phyloP scores from a whole-genome alignment of 345 rosid genomes.

The Noccaea caerulescens region DNA sequence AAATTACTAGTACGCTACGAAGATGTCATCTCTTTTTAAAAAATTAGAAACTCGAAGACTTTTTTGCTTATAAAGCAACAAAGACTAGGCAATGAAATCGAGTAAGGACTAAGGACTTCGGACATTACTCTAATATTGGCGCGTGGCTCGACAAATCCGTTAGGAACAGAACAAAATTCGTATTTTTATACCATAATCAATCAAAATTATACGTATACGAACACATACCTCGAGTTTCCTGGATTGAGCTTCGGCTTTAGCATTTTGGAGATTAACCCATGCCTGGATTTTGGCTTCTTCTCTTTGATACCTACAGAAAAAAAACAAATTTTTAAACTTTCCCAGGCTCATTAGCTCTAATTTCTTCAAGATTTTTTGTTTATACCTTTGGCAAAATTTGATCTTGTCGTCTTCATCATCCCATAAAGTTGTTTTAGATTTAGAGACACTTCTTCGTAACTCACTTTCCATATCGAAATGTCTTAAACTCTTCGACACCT shows the following conservation, averaged over 20 bases:
- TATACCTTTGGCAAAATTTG: conserved; percentile 82
- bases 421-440: conserved; percentile 71
- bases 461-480: conserved; percentile 66
- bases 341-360: background rate
- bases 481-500: conserved; percentile 81
- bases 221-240: conserved; percentile 72
- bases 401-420: conserved; percentile 79
- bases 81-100: conserved; percentile 57
- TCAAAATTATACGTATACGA: background rate
- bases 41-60: conserved; percentile 50
- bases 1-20: conserved; percentile 36
- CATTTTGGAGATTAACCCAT: conserved; percentile 90
- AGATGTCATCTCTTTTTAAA: conserved; percentile 36
- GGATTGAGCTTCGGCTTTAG: conserved; percentile 97
- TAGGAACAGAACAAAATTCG: conserved; percentile 23
- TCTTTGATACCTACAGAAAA: conserved; percentile 63
- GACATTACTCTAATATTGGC: conserved; percentile 32
- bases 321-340: conserved; percentile 1
- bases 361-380: conserved; percentile 4
- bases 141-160: conserved; percentile 66
- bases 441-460: conserved; percentile 54
- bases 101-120: conserved; percentile 16
- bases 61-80: conserved; percentile 46
- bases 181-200: conserved; percentile 10
- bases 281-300: conserved; percentile 96